Conservation (phyloP, 2,329 filamentous ascomycete species). For the Alternaria sp. region DNA sequence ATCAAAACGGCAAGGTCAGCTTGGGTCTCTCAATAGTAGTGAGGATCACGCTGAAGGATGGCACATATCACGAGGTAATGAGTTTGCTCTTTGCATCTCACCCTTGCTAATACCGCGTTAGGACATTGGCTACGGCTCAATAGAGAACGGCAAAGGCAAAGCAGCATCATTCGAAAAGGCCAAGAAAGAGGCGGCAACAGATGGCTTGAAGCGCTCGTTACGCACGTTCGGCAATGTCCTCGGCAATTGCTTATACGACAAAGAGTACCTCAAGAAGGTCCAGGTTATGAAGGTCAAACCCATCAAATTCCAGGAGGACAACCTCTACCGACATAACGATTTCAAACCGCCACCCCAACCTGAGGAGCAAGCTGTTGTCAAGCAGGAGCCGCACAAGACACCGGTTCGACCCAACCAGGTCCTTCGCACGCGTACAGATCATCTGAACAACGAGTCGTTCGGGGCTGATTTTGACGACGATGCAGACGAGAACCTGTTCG, state of each 20-base stretch:
- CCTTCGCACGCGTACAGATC: conserved; percentile 37
- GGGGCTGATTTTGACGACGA: conserved; percentile 60
- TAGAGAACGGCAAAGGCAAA: conserved; percentile 95
- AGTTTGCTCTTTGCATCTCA: not conserved
- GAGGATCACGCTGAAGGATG: conserved; percentile 86
- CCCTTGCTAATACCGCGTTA: conserved; percentile 34
- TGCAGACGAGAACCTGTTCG: conserved; percentile 60
- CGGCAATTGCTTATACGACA: conserved; percentile 99
- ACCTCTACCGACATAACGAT: conserved; percentile 80
- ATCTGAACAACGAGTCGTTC: conserved; percentile 41
- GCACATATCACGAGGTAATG: conserved; percentile 84
- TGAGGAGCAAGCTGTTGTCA: conserved; percentile 40
- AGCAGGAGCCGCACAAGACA: conserved; percentile 34
- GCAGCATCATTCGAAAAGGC: conserved; percentile 97
- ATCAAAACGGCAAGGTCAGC: conserved; percentile 77
- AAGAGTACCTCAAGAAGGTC: conserved; percentile 89
- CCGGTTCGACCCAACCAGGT: conserved; percentile 30
- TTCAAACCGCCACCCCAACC: conserved; percentile 59
- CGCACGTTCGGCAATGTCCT: conserved; percentile 94
- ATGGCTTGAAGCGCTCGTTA: conserved; percentile 87
- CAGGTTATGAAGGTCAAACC: conserved; percentile 84
- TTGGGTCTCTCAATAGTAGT: conserved; percentile 90
- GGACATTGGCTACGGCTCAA: conserved; percentile 95
- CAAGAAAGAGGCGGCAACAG: conserved; percentile 97
- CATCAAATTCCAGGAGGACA: conserved; percentile 77